phyloP scores from a whole-genome alignment of 495 filamentous ascomycete genomes.

The Aspergillus bertholletiae region DNA sequence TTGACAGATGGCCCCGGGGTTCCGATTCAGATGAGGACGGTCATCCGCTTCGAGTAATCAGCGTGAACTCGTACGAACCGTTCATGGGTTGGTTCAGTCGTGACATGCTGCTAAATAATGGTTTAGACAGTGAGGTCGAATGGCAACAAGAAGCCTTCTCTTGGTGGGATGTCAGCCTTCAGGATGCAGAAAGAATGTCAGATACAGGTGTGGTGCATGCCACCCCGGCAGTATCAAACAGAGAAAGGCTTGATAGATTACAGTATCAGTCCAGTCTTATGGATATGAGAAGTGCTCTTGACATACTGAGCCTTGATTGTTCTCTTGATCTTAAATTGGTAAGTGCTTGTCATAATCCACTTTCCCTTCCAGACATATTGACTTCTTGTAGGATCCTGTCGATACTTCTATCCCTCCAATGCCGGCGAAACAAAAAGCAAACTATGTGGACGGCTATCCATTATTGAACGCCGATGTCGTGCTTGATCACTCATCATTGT shows the following conservation, averaged over 20 bases:
- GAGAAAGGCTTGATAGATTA: conserved; percentile 27
- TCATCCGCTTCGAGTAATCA: conserved; percentile 71
- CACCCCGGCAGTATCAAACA: conserved; percentile 13
- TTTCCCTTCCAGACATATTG: conserved; percentile 16
- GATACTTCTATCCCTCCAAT: conserved; percentile 62
- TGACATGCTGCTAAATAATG: conserved; percentile 38
- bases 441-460: conserved; percentile 60
- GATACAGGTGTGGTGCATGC: neutral
- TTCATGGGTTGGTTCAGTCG: conserved; percentile 77
- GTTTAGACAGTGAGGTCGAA: conserved; percentile 26
- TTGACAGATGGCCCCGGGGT: conserved; percentile 68
- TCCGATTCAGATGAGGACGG: conserved; percentile 63
- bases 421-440: conserved; percentile 54
- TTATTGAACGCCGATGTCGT: conserved; percentile 52
- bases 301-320: conserved; percentile 31
- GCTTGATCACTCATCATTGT: conserved; percentile 39
- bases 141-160: conserved; percentile 29
- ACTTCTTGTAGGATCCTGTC: conserved; percentile 40
- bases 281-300: conserved; percentile 37
- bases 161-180: conserved; percentile 39
- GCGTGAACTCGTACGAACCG: conserved; percentile 69
- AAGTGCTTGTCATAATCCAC: conserved; percentile 9
- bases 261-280: conserved; percentile 24
- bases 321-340: conserved; percentile 27
- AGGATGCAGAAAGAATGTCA: conserved; percentile 30